Evolutionary conservation across 768 basidiomycete species (phyloP).

Genomic region (Lentinula edodes): DNA sequence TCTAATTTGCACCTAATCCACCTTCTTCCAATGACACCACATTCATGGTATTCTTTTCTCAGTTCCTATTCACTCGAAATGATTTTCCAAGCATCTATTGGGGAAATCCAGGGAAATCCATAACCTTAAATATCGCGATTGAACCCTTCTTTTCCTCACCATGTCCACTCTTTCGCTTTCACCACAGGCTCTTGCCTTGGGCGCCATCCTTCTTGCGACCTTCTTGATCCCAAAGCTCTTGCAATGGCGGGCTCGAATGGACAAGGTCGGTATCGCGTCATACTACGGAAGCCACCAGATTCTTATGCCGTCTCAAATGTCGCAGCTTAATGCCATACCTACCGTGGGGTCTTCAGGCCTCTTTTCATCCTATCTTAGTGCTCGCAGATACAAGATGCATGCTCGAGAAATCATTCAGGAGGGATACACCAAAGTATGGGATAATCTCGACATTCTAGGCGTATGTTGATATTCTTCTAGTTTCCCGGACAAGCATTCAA

Average conservation of each 20-base stretch:
- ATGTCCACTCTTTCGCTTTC: neutral
- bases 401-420: slow-evolving; percentile 7
- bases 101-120: no score
- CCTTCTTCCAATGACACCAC: neutral
- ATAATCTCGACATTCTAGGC: neutral
- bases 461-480: neutral
- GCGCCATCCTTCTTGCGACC: neutral
- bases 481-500: slow-evolving; percentile 13
- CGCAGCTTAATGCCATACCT: slow-evolving; percentile 7
- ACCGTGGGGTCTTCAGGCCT: slow-evolving; percentile 8
- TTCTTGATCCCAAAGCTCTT: neutral
- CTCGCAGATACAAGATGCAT: neutral
- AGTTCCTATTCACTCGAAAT: neutral
- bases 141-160: neutral
- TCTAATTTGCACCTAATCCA: neutral
- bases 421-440: slow-evolving; percentile 9
- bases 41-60: neutral
- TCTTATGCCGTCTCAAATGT: neutral
- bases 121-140: neutral
- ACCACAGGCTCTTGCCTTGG: neutral
- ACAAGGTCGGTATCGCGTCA: neutral
- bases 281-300: neutral
- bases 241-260: slow-evolving; percentile 1
- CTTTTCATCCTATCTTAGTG: slow-evolving; percentile 4
- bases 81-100: neutral